Base-by-base conservation (phyloP, 179 eudicot genomes). In the Beta lomatogona region DNA sequence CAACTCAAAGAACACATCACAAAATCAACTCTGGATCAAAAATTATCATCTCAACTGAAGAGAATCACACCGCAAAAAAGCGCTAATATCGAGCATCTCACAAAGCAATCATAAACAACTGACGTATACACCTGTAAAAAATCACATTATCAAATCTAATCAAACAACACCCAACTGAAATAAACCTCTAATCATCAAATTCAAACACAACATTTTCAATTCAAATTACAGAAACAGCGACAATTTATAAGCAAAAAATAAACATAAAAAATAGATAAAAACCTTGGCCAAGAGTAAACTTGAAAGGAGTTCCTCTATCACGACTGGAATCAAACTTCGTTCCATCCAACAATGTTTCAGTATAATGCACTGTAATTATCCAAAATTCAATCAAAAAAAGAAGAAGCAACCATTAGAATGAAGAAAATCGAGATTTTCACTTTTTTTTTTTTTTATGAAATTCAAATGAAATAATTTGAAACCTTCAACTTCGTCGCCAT, bases 401-500 rank as follows among this genome's bases (percentile, higher is more conserved):
- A 77, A 41, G 9, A 61, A 57, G 8, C 16, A 15, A 45, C 10
- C 11, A 58, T 57, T 9, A 70, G 5, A 78, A 36, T 25, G 15
- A 41, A 69, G 25, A 25, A 9, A 45, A 46, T 18, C 54, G 25
- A n/a, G 22, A 41, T 44, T 1, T 0, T 69, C 73, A 69, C 18
- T 16, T 44, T 25, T 1, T 13, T 25, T 25, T 25, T 25, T 12
- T 55, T 10, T 4, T 18, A 61, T 6, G 13, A 6, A 76, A n/a
- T 15, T 6, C 21, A 14, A 10, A 10, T 67, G 9, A 45, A 9
- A 22, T 1, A 55, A 46, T 48, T 48, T 3, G 5, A 5, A 11
- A 94, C 97, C 97, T 90, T 93, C 89, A 13, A 94, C 97, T 82
- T 92, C 97, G n/a, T 94, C 97, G 77, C 96, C 96, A 77, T 60